Base-by-base conservation (phyloP, 73 alveolate species). In the Paramecium primaurelia region DNA sequence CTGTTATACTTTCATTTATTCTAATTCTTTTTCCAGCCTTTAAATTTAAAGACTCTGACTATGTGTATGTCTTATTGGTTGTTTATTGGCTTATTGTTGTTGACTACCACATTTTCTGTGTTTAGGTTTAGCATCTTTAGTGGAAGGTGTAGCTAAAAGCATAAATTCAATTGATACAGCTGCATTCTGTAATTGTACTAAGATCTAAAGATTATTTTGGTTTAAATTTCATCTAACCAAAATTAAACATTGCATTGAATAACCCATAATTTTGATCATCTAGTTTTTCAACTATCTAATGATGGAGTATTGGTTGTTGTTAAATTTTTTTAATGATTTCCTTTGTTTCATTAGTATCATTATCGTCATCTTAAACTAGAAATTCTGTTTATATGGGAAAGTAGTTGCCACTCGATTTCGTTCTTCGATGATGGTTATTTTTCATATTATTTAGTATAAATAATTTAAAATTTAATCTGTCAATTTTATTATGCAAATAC, bases 31-130 rank as follows among this genome's bases (percentile, higher is more conserved):
- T 10, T 64, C 84, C 14, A 64, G 49, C 28, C 26, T 64, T 42
- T 28, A 64, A 32, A 64, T 64, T 34, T 64, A 12, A 9, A 64
- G 47, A 26, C 84, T 64, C 28, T 64, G 84, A n/a, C 84, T 64
- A 64, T 64, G 84, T 32, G 42, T 64, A 34, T 64, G 84, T 12
- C 84, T 28, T 14, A 64, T 64, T 11, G 84, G 84, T 28, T 32
- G 14, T 64, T 64, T 64, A 32, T 64, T 64, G 16, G 47, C 45
- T 34, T 64, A 32, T 14, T 64, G 47, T 12, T 64, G 49, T 34
- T 64, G 47, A 64, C 84, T 64, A 26, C 84, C 84, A 12, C 84
- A 64, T 64, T 64, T 64, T 64, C 84, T 64, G 49, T 64, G 84
- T 64, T 28, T 28, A 8, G 84, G 84, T 32, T 32, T 64, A 16